Evolutionary conservation across 768 basidiomycete species (phyloP).

Genomic region (Psilocybe azurescens): DNA sequence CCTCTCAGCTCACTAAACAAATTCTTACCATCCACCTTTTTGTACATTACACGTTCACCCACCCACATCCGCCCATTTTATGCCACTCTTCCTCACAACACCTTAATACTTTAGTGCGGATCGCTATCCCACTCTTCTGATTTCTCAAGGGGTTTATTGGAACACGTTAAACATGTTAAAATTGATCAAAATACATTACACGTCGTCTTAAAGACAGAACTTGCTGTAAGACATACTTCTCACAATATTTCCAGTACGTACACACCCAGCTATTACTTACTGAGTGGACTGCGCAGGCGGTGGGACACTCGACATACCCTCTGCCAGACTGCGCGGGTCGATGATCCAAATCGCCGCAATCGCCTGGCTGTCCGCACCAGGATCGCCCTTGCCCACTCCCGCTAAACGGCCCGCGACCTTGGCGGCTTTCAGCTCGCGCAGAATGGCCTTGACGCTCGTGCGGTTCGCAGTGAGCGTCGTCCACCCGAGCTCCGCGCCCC

Average conservation of each 20-base stretch:
- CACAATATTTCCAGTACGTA: background rate
- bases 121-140: background rate
- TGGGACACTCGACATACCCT: constrained; percentile 39
- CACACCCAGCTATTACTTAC: background rate
- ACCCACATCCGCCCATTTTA: background rate
- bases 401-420: constrained; percentile 38
- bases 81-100: background rate
- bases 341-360: constrained; percentile 71
- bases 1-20: background rate
- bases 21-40: background rate
- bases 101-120: background rate
- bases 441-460: constrained; percentile 75
- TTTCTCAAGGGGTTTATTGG: background rate
- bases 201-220: background rate
- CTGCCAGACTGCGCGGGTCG: constrained; percentile 81
- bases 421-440: constrained; percentile 64
- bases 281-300: background rate
- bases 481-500: constrained; percentile 72
- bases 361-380: constrained; percentile 16
- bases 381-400: constrained; percentile 22
- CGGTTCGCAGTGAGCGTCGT: constrained; percentile 91
- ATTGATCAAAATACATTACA: background rate
- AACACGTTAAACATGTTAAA: background rate
- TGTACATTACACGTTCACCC: background rate
- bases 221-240: too few species aligned